Evolutionary conservation across 768 basidiomycete genomes (phyloP), one percentile per base, ranked within the genome.

Genomic region (Cystoderma amianthinum): DNA sequence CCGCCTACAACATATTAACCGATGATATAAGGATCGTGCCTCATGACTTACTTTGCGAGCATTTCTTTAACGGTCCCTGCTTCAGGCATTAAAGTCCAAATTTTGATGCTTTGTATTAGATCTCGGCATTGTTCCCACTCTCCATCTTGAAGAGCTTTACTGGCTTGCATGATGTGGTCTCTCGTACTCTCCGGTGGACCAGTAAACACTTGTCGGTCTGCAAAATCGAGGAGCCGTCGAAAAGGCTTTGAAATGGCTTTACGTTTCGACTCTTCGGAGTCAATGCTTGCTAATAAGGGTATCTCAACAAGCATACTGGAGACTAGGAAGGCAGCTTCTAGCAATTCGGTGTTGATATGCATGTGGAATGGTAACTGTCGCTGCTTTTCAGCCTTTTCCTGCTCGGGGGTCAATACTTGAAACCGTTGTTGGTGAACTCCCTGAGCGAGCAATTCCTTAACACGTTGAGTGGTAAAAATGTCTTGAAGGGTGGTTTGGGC

Each of bases 291-390:
- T 13, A 98, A 69, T 17, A 97, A 65, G 2, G 96, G 96, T 13
- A 99, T 93, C 65, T 98, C 96, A 28, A 97, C 85, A 25, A 99
- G 76, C 96, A 99, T 99, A 66, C 94, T 97, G 12, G 91, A 94
- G 13, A 96, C 93, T 32, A 99, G 74, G 72, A 98, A 99, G 1
- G 92, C 96, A 15, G 94, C 94, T 62, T 98, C 96, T 42, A 98
- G 71, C 6, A 99, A 72, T 63, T 98, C 96, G 11, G 96, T 91
- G 68, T 98, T 99, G 65, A 98, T 93, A 63, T 99, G 96, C 86
- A 98, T 88, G 63, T 99, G 96, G 83, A 98, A 99, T 20, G 96
- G 96, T 17, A 99, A 74, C 53, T 97, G 91, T 23, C 96, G 79
- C 49, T 92, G 85, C 50, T 93, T 89, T 61, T 99, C 96, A 2